Evolutionary conservation across 208 protist genomes (phyloP).

Genomic region (Wallacemonas sp.): DNA sequence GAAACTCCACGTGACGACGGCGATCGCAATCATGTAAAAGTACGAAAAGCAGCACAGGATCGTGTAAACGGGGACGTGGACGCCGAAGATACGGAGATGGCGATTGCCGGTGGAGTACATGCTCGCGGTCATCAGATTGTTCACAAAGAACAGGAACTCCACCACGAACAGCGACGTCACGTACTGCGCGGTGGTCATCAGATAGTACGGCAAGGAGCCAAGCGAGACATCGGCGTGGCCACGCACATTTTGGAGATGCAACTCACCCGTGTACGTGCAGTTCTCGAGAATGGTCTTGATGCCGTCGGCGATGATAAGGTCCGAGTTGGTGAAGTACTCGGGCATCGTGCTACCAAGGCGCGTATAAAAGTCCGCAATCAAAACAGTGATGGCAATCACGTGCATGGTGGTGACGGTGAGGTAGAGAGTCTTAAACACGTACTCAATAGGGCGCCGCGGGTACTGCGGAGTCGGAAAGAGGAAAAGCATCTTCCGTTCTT

Average conservation of each 20-base stretch:
- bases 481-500: slow-evolving; percentile 90
- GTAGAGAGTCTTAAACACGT: slow-evolving; percentile 73
- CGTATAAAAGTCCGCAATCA: slow-evolving; percentile 74
- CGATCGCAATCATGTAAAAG: slow-evolving; percentile 59
- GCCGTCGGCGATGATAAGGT: slow-evolving; percentile 34
- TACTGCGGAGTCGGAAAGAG: slow-evolving; percentile 74
- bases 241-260: slow-evolving; percentile 43
- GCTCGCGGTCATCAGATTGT: slow-evolving; percentile 33
- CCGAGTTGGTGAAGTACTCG: slow-evolving; percentile 50
- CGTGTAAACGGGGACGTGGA: slow-evolving; percentile 83
- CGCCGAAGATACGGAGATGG: slow-evolving; percentile 69
- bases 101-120: slow-evolving; percentile 71
- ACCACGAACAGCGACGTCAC: slow-evolving; percentile 63
- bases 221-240: slow-evolving; percentile 32
- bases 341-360: slow-evolving; percentile 57
- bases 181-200: slow-evolving; percentile 73
- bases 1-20: slow-evolving; percentile 56
- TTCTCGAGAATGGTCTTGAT: slow-evolving; percentile 52
- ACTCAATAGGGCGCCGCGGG: slow-evolving; percentile 59
- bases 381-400: slow-evolving; percentile 48
- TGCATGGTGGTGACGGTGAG: slow-evolving; percentile 45
- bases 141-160: slow-evolving; percentile 69
- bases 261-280: slow-evolving; percentile 57
- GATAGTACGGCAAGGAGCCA: slow-evolving; percentile 47
- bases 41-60: slow-evolving; percentile 59